Evolutionary conservation across 225 moss, liverwort and hornwort genomes (phyloP), one percentile per base, ranked within the genome.

Genomic region (Pseudoscleropodium purum): DNA sequence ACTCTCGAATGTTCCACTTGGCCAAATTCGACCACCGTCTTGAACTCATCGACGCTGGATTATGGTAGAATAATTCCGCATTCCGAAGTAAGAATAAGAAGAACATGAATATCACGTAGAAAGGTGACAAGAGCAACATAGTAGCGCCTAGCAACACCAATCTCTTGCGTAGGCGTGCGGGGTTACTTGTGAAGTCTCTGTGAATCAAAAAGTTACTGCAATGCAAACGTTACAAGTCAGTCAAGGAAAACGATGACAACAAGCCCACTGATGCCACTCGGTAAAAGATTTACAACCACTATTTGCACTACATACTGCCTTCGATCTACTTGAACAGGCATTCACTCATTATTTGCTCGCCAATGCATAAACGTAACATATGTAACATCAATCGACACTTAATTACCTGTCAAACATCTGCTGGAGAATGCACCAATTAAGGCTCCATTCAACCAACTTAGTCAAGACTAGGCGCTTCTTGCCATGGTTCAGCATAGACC

Each of bases 361-460:
- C 86, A 87, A 79, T 25, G 43, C 39, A 83, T 60, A 63, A 64
- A 56, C 23, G 25, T 47, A 43, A 72, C 82, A 78, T 59, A 66
- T 45, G 75, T 79, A 84, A 80, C 87, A 75, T 75, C 60, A 86
- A 85, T 51, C 4, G 47, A 57, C 68, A 68, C 85, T 91, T 79
- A 24, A 79, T 33, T 93, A 93, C 98, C 93, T 96, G 94, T 99
- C 99, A 86, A 97, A 99, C 99, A 99, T 97, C 69, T 97, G 95
- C 74, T 99, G 97, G 88, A 99, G 95, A 89, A 99, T 96, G 90
- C 99, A 99, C 99, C 99, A 99, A 84, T 97, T 97, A 33, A 99
- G 92, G 87, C 97, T 97, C 99, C 99, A 99, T 89, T 99, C 99
- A 88, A 99, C 95, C 72, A 97, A 95, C 90, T 97, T 97, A 65